Base-by-base conservation (phyloP, 352 stramenopile species). In the Phytophthora fragariaefolia region DNA sequence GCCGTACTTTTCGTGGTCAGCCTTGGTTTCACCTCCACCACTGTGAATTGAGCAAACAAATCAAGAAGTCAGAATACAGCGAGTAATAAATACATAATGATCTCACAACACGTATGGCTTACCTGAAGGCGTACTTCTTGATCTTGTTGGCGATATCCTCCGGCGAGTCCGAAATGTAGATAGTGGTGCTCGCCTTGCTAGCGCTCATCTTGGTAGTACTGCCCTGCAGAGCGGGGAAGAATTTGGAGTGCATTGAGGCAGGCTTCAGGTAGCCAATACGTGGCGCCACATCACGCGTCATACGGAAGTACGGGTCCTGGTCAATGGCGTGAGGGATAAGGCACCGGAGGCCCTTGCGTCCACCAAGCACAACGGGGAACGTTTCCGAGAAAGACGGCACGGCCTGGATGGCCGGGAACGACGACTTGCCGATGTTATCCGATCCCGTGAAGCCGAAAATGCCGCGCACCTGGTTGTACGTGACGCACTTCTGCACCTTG, bases 291-390 rank as follows among this genome's bases (percentile, higher is more conserved):
- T 99, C 98, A 43, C 98, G 91, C 42, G 98, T 99, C 93, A 99
- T 98, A 46, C 96, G 93, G 89, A 99, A 99, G 83, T 99, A 99
- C 58, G 96, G 96, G 73, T 99, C 96, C 84, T 99, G 98, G 78
- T 99, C 98, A 74, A 99, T 99, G 15, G 98, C 98, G 76, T 98
- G 99, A 6, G 98, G 98, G 66, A 99, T 99, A 50, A 99, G 85
- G 78, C 98, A 99, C 15, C 96, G 93, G 62, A 99, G 72, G 34
- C 97, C 93, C 48, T 93, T 92, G 42, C 76, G 75, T 46, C 87
- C 88, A 26, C 80, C 71, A n/a, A 99, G 77, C 13, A 96, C 91
- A 9, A 93, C 81, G 13, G 96, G 92, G 78, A 99, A 99, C 3
- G 94, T 96, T 63, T 97, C 96, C 10, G 97, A 95, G 84, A 99